Conservation (phyloP, 441 rosid species). For the Daphne laureola region DNA sequence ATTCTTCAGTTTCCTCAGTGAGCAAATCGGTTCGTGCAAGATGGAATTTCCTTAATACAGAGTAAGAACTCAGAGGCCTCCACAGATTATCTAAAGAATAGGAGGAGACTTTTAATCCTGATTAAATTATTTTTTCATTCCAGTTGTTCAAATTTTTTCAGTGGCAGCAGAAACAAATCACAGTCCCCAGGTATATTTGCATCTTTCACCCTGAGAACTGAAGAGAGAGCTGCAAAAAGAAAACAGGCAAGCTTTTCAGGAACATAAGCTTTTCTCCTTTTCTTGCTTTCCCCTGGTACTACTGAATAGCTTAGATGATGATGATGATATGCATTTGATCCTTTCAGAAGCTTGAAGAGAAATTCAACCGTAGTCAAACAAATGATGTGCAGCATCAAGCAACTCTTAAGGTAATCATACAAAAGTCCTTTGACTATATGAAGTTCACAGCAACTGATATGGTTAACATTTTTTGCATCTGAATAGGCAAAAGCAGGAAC, state of each 20-base stretch:
- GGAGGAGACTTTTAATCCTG: slow-evolving; percentile 15
- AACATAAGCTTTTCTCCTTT: no score
- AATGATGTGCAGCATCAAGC: slow-evolving; percentile 36
- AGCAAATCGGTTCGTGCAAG: slow-evolving; percentile 51
- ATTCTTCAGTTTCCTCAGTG: slow-evolving; percentile 32
- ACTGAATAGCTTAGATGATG: no score
- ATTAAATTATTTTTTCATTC: slow-evolving; percentile 14
- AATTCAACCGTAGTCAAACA: slow-evolving; percentile 49
- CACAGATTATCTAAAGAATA: neutral
- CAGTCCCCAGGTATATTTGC: slow-evolving; percentile 52
- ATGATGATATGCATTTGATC: no score
- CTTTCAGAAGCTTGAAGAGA: slow-evolving; percentile 81
- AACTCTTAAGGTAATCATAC: slow-evolving; percentile 35
- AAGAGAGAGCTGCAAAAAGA: slow-evolving; percentile 80
- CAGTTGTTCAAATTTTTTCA: slow-evolving; percentile 61
- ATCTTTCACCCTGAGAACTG: slow-evolving; percentile 67
- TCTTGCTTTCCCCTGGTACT: no score
- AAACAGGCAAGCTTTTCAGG: slow-evolving; percentile 42
- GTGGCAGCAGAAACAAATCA: slow-evolving; percentile 50
- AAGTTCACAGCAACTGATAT: no score
- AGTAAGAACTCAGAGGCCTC: slow-evolving; percentile 37
- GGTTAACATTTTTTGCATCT: slow-evolving; percentile 1
- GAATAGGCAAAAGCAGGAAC: slow-evolving; percentile 57
- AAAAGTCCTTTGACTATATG: no score
- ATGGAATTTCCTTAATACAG: slow-evolving; percentile 65